These are phyloP conservation scores for Hippophae rhamnoides DNA, from an alignment of 306 rosid species.

Conservation along the genomic window DNA sequence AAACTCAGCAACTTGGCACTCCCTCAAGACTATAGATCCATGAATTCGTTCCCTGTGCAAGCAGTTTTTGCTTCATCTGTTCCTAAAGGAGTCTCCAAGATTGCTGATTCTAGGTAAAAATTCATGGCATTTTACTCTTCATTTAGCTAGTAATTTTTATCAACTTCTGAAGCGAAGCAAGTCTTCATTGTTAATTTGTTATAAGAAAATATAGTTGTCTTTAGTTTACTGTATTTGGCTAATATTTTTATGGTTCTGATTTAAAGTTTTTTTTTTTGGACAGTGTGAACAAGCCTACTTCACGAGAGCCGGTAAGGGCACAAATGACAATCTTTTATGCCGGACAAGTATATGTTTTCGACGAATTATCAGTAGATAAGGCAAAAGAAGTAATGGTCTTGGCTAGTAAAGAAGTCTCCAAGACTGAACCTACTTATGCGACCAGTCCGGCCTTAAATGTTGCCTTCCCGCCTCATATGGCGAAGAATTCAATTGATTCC, in stretches of 20 bases:
- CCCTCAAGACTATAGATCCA: conserved; percentile 16
- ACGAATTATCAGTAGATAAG: conserved; percentile 60
- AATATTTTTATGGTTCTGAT: background rate
- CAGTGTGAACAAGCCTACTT: conserved; percentile 30
- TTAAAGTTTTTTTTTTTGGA: background rate
- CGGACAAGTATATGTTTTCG: conserved; percentile 59
- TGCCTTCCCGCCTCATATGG: conserved; percentile 24
- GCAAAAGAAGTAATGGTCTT: conserved; percentile 51
- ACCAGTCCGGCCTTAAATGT: conserved; percentile 9
- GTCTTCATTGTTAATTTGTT: too few species aligned
- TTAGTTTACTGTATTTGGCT: too few species aligned
- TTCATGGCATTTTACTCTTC: too few species aligned
- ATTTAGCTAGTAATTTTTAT: too few species aligned
- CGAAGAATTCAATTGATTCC: conserved; percentile 33
- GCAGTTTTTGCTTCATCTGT: conserved; percentile 19
- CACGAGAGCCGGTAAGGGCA: conserved; percentile 29
- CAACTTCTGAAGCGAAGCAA: too few species aligned
- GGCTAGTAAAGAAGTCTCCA: conserved; percentile 35
- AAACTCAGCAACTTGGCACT: conserved; percentile 11
- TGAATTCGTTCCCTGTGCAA: conserved; percentile 39
- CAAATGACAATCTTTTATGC: conserved; percentile 71
- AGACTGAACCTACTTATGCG: conserved; percentile 18
- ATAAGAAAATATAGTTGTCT: too few species aligned
- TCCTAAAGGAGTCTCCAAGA: conserved; percentile 15
- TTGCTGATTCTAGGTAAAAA: conserved; percentile 32